Evolutionary conservation across 192 early-diverging fungal species (phyloP).

Genomic region (Coemansia sp.): DNA sequence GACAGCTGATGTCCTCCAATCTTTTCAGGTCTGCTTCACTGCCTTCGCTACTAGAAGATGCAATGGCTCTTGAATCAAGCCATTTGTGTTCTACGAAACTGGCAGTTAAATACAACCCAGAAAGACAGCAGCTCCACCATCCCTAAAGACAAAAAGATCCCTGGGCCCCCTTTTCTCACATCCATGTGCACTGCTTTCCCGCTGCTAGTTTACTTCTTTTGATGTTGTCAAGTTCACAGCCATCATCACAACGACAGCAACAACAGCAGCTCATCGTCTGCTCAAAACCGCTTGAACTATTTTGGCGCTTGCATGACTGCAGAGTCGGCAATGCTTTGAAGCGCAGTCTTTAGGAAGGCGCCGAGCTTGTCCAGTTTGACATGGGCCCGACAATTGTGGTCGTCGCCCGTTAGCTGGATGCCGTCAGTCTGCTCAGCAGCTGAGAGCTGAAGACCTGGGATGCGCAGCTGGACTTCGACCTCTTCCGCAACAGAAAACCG

Average conservation of each 20-base stretch:
- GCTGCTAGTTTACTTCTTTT: not conserved
- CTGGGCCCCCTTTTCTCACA: too few relatives aligned
- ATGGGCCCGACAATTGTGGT: conserved; percentile 19
- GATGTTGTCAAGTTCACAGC: too few relatives aligned
- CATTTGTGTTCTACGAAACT: too few relatives aligned
- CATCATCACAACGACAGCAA: too few relatives aligned
- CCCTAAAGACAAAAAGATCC: too few relatives aligned
- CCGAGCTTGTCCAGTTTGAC: conserved; percentile 20
- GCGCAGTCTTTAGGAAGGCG: conserved; percentile 22
- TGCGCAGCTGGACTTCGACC: conserved; percentile 48
- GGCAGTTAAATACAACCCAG: too few relatives aligned
- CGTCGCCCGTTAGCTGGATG: not conserved
- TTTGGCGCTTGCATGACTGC: not conserved
- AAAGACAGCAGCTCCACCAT: too few relatives aligned
- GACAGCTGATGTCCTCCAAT: too few relatives aligned
- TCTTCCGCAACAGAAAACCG: conserved; percentile 32
- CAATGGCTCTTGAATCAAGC: too few relatives aligned
- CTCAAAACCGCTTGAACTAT: not conserved
- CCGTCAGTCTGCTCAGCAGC: conserved; percentile 2
- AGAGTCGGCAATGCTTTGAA: conserved; percentile 1
- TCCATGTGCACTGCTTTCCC: not conserved
- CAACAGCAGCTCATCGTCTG: too few relatives aligned
- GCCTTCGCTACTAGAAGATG: too few relatives aligned
- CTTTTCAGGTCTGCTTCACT: too few relatives aligned
- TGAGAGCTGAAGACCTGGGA: conserved; percentile 19